Evolutionary conservation across 768 basidiomycete genomes (phyloP).

Genomic region (Exidia glandulosa): DNA sequence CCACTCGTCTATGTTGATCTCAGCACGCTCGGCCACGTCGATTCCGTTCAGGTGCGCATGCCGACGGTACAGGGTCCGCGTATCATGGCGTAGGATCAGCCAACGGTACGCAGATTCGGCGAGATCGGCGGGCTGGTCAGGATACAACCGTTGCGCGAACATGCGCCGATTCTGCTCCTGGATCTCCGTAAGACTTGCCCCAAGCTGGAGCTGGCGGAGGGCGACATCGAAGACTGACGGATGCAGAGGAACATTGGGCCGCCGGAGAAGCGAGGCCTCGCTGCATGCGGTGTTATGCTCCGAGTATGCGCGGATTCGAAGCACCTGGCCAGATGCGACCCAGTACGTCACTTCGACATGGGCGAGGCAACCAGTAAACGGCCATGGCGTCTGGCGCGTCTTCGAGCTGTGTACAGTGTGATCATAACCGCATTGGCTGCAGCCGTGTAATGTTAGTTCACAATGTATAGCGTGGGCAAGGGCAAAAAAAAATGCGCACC

Average conservation of each 20-base stretch:
- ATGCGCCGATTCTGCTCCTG: constrained; percentile 9
- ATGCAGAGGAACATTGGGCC: constrained; percentile 24
- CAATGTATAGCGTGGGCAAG: no score
- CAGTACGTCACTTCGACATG: constrained; percentile 22
- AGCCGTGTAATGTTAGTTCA: no score
- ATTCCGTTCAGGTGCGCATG: background rate
- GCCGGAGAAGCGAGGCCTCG: constrained; percentile 7
- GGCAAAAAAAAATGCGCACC: no score
- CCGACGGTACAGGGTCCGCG: background rate
- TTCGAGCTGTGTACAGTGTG: background rate
- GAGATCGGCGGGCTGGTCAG: background rate
- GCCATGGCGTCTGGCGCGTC: constrained; percentile 1
- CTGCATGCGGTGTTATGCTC: constrained; percentile 20
- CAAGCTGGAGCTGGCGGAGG: background rate
- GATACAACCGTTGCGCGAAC: background rate
- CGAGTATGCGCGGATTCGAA: constrained; percentile 15
- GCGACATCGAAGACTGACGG: constrained; percentile 17
- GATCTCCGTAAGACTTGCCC: constrained; percentile 9
- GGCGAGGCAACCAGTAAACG: constrained; percentile 24
- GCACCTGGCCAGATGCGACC: constrained; percentile 6
- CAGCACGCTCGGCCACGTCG: background rate
- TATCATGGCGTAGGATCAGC: constrained; percentile 9
- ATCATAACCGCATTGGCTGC: no score
- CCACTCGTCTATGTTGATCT: constrained; percentile 6
- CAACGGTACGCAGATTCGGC: constrained; percentile 11